Conservation (phyloP, 108 stramenopile species). For the Schizochytrium sp. region DNA sequence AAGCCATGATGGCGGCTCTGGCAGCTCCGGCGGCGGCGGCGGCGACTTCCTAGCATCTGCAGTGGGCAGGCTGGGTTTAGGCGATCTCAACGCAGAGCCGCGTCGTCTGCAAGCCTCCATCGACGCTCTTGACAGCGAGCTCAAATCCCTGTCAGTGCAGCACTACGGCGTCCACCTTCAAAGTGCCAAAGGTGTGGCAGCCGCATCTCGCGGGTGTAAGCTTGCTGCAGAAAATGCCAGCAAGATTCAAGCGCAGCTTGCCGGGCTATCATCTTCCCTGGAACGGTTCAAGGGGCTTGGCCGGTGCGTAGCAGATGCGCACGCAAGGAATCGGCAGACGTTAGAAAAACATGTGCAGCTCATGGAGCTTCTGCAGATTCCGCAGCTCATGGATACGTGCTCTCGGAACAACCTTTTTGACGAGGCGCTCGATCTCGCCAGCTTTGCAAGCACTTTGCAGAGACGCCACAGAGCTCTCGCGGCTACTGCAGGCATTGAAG, state of each 20-base stretch:
- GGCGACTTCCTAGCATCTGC: conserved; percentile 4
- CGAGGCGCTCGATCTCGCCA: conserved; percentile 65
- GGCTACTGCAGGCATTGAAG: neutral
- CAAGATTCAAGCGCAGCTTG: conserved; percentile 24
- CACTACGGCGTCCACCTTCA: conserved; percentile 54
- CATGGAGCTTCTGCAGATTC: conserved; percentile 65
- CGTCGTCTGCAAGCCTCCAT: conserved; percentile 13
- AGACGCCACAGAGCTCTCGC: conserved; percentile 8
- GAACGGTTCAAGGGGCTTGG: conserved; percentile 15
- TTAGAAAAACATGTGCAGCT: conserved; percentile 53
- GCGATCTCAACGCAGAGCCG: conserved; percentile 56
- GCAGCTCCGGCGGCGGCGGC: neutral
- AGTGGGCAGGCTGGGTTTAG: conserved; percentile 32
- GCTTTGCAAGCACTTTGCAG: conserved; percentile 24
- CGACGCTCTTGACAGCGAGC: conserved; percentile 7
- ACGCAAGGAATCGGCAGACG: conserved; percentile 48
- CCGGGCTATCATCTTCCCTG: neutral
- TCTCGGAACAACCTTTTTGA: conserved; percentile 57
- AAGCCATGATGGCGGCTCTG: too few relatives aligned
- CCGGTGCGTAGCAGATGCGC: conserved; percentile 40
- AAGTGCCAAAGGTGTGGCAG: conserved; percentile 32
- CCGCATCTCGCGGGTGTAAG: conserved; percentile 4
- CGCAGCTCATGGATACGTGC: conserved; percentile 68
- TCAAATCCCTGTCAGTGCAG: conserved; percentile 46
- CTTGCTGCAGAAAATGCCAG: neutral